Evolutionary conservation across 2,329 filamentous ascomycete species (phyloP).

Genomic region (Pseudocercospora cruenta): DNA sequence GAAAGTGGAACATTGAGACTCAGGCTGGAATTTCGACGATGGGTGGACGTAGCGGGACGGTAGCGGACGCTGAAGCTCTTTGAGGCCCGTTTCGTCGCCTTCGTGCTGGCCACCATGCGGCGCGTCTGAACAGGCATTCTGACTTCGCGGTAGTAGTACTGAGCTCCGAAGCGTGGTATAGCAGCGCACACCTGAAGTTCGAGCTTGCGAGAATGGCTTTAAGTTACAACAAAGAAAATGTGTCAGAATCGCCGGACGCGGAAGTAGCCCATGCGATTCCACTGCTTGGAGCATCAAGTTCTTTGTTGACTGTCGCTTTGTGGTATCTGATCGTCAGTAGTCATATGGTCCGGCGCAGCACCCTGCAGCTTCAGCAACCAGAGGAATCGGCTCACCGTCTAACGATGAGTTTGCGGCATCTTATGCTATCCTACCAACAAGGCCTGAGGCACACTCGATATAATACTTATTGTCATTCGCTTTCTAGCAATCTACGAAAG

Average conservation of each 20-base stretch:
- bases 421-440: neutral
- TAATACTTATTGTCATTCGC: neutral
- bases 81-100: neutral
- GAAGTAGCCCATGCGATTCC: neutral
- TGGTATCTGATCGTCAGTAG: neutral
- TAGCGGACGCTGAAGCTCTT: neutral
- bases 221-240: neutral
- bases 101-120: neutral
- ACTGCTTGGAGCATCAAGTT: neutral
- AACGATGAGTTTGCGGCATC: neutral
- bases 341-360: neutral
- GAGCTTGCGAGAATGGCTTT: neutral
- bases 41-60: neutral
- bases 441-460: neutral
- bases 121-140: slow-evolving; percentile 4
- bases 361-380: neutral
- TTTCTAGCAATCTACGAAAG: slow-evolving; percentile 2
- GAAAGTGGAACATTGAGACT: neutral
- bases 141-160: neutral
- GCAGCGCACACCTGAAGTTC: neutral
- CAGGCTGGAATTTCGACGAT: neutral
- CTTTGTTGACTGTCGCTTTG: neutral
- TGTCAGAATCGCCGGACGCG: slow-evolving; percentile 1
- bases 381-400: neutral
- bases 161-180: neutral